Percentiles rank a stretch among this genome's conserved stretches.
Conservation (phyloP, 2,329 filamentous ascomycete species). For the Fusarium begoniae region DNA sequence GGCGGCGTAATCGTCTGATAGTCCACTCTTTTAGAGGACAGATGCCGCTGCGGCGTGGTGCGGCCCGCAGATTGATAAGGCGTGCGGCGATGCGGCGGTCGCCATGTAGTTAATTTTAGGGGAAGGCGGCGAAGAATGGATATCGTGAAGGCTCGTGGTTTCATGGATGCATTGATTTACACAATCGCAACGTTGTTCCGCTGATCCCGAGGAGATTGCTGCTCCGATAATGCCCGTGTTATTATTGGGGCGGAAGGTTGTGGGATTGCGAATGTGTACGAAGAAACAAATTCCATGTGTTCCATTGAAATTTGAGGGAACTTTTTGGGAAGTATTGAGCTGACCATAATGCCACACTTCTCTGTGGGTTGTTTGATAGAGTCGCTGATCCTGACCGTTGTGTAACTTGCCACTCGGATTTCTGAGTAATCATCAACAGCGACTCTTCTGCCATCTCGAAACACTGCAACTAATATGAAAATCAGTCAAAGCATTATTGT, state of each 20-base stretch:
- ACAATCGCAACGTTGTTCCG: background rate
- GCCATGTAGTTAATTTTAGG: too few relatives aligned
- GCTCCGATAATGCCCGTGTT: background rate
- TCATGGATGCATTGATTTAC: background rate
- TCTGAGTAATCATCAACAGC: background rate
- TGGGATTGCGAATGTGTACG: background rate
- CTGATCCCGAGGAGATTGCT: background rate
- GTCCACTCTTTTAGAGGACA: background rate
- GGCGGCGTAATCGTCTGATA: slow-evolving; percentile 4
- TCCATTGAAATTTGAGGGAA: rapidly evolving
- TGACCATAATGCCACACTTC: background rate
- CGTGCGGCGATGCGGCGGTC: background rate
- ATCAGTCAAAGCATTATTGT: rapidly evolving
- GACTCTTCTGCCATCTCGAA: background rate
- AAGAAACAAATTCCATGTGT: background rate
- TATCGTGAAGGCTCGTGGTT: background rate
- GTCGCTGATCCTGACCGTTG: background rate
- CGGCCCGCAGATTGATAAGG: slow-evolving; percentile 15
- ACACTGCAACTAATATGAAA: rapidly evolving
- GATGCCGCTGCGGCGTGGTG: slow-evolving; percentile 12
- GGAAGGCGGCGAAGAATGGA: background rate
- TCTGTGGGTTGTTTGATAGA: background rate
- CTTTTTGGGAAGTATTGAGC: background rate
- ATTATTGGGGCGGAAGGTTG: background rate
- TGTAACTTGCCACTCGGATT: too few relatives aligned